Percentiles rank a stretch among this genome's conserved stretches.
Evolutionary conservation across 208 protist genomes (phyloP).

Genomic region (Leishmania tarentolae): DNA sequence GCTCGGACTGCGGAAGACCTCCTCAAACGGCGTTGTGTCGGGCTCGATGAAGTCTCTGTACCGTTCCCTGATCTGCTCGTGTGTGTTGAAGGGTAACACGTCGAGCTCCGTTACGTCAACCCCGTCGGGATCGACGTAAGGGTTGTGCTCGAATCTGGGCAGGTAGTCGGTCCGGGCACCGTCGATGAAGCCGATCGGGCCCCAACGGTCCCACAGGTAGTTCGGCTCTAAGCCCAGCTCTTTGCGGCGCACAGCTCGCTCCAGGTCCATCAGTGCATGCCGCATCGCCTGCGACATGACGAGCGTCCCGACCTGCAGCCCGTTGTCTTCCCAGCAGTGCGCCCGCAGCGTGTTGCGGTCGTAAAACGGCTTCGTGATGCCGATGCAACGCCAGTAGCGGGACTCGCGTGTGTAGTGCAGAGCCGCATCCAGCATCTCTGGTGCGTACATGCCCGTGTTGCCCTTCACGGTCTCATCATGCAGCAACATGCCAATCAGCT

Average conservation of each 20-base stretch:
- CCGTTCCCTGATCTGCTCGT: conserved; percentile 87
- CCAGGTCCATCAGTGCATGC: conserved; percentile 89
- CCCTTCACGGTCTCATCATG: conserved; percentile 89
- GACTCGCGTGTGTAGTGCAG: conserved; percentile 82
- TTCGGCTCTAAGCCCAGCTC: conserved; percentile 85
- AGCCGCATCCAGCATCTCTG: conserved; percentile 71
- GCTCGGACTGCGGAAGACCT: conserved; percentile 62
- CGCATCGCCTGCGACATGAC: conserved; percentile 89
- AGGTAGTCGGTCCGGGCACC: conserved; percentile 80
- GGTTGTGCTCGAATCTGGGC: conserved; percentile 87
- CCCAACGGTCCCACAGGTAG: conserved; percentile 92
- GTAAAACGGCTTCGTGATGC: conserved; percentile 91
- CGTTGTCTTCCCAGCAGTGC: conserved; percentile 89
- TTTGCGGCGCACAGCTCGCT: conserved; percentile 81
- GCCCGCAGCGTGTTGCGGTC: conserved; percentile 79
- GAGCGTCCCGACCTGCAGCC: conserved; percentile 81
- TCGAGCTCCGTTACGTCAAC: conserved; percentile 90
- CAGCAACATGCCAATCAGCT: conserved; percentile 83
- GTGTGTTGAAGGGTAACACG: conserved; percentile 87
- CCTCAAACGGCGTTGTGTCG: conserved; percentile 56
- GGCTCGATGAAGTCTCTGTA: conserved; percentile 89
- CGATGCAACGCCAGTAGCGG: conserved; percentile 91
- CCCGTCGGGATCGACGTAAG: conserved; percentile 89
- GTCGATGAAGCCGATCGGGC: conserved; percentile 91
- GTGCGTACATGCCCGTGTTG: conserved; percentile 65